A percentile compares a stretch with the other conserved stretches of the same genome.
Evolutionary conservation across 305 asterid genomes (phyloP).

Genomic region (Striga hermonthica): DNA sequence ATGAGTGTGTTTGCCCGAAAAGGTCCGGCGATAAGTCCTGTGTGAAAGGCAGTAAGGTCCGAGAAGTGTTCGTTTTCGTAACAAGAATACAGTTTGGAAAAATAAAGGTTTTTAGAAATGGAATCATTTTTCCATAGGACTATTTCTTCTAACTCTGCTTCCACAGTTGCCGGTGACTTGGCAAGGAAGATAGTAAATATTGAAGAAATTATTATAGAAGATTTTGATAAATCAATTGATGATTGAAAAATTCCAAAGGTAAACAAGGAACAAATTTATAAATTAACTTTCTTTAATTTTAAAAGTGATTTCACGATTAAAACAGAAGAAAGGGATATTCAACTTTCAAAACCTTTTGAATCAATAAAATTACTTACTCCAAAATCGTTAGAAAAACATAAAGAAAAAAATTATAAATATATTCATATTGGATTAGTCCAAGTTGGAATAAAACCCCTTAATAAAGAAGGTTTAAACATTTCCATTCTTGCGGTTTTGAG

Average conservation of each 20-base stretch:
- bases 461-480: not conserved
- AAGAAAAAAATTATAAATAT: not conserved
- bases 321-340: not conserved
- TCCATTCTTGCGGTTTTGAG: not conserved
- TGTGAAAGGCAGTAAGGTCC: no score
- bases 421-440: not conserved
- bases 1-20: no score
- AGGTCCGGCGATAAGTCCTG: no score
- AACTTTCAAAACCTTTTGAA: not conserved
- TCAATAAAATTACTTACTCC: not conserved
- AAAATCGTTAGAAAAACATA: not conserved
- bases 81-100: no score
- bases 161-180: not conserved
- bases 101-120: not conserved
- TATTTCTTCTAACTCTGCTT: not conserved
- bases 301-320: not conserved
- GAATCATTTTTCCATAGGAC: not conserved
- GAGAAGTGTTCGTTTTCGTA: not conserved
- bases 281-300: not conserved
- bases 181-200: not conserved
- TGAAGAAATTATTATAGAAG: not conserved
- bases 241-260: not conserved
- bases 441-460: constrained; percentile 2
- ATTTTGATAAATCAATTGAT: not conserved
- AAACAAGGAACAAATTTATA: not conserved